Base-by-base conservation (phyloP, 306 rosid species). In the Canavalia gladiata region DNA sequence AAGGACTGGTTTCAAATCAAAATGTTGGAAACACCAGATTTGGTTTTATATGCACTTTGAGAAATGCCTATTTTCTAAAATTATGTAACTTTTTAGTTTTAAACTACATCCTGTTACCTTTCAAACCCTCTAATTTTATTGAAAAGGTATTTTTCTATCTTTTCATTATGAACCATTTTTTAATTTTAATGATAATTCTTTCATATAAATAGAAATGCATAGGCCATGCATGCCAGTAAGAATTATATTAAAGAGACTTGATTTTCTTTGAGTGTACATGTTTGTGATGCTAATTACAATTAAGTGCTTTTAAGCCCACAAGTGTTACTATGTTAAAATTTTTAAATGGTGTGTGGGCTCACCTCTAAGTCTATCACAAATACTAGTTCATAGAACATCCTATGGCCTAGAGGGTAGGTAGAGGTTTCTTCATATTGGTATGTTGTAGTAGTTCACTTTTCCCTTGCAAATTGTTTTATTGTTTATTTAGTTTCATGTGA, bases 181-280 rank as follows among this genome's bases (percentile, higher is more conserved):
- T 18, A 18, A 18, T 18, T 18, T 18, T 18, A 18, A 18, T 18
- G 25, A 18, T 18, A 18, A 18, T 18, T 18, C 25, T 18, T 18
- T 18, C 25, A 18, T 18, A 18, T 18, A 18, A 18, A 18, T 18
- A 18, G 0, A 18, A 18, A 18, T 18, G 25, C 25, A 18, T 18
- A 18, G 25, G 25, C 0, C 25, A 18, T 18, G 25, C 25, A 18
- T 18, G 25, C 25, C 0, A 18, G 64, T 93, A 51, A 82, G 88
- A 79, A 80, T 88, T 76, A 85, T 87, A 42, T 77, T 94, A 87
- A 90, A 85, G 85, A 88, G 97, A 89, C 88, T 94, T 86, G 92
- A 43, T 62, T 94, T 82, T 91, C 97, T 59, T 91, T 94, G 63
- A 89, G 90, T 77, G 47, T 91, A 63, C 90, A 91, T 97, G 98